These are phyloP conservation scores for Talaromyces pinophilus DNA, from an alignment of 2,329 filamentous ascomycete species.

Conservation along the genomic window DNA sequence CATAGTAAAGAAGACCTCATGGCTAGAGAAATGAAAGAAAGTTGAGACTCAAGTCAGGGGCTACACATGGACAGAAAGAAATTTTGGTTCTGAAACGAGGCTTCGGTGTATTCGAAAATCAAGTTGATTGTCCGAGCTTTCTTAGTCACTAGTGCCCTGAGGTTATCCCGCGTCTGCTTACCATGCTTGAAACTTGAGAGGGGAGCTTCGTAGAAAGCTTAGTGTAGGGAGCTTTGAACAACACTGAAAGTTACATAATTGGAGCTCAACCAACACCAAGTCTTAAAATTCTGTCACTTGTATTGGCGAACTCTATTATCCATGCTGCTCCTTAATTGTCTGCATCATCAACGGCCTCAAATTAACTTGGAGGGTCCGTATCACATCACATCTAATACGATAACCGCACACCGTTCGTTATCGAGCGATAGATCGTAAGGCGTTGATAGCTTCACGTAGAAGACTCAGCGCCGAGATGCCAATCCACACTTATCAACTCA, in stretches of 20 bases:
- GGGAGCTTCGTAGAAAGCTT: neutral
- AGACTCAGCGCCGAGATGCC: neutral
- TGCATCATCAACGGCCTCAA: neutral
- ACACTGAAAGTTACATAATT: neutral
- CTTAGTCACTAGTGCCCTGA: neutral
- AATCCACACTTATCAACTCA: neutral
- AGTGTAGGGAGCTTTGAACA: neutral
- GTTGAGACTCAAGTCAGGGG: neutral
- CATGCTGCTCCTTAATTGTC: neutral
- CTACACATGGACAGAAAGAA: neutral
- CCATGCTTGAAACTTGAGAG: neutral
- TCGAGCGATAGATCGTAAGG: neutral
- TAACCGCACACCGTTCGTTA: neutral
- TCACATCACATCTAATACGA: neutral
- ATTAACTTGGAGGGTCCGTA: neutral
- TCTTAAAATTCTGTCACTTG: neutral
- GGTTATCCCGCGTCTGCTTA: neutral
- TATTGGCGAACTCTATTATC: neutral
- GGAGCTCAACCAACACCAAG: neutral
- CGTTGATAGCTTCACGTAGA: neutral
- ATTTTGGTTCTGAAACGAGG: neutral
- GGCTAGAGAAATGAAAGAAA: neutral
- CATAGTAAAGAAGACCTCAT: neutral
- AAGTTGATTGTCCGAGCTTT: neutral
- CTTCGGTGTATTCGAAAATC: neutral